Base-by-base conservation (phyloP, 192 early-diverging fungal species). In the Mortierella alpina region DNA sequence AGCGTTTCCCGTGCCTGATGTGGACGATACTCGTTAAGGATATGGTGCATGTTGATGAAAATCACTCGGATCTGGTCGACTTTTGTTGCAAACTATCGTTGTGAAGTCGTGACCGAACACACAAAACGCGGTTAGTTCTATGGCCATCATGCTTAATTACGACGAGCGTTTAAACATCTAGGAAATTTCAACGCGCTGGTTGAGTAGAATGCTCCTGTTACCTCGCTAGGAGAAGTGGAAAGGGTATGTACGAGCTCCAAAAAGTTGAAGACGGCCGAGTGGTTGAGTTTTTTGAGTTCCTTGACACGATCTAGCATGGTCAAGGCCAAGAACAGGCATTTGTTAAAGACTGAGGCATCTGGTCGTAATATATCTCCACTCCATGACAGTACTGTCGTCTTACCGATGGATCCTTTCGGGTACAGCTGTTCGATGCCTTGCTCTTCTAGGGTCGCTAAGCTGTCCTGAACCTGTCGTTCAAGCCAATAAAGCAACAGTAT, bases 11-110 rank as follows among this genome's bases (percentile, higher is more conserved):
- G 70, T 15, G 88, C 86, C 75, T 93, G 94, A 76, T 94, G 93
- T 59, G 89, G 88, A 23, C 94, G 87, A 63, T 92, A 94, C 68
- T 93, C 92, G 82, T 95, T 94, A n/a, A 95, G 82, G 44, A 95
- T 85, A 72, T 94, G 93, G 82, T 95, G 92, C 82, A 92, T 91
- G 66, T 95, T 94, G 66, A 93, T 87, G 42, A 95, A 85, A 23
- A 93, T 88, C 13, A 87, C 83, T 63, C 91, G 86, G 59, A 95
- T 86, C 51, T 91, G 86, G 45, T 93, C 90, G 4, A 90, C 86
- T n/a, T 88, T 86, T 5, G 78, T 70, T n/a, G 74, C 76, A 70
- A 83, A 90, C 88, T 90, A 85, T 17, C 12, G 31, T 31, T 2
- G 15, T 2, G 15, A 23, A 7, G 13, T 12, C 9, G 12, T 0